phyloP scores from a whole-genome alignment of 345 rosid species.

The Jatropha curcas region DNA sequence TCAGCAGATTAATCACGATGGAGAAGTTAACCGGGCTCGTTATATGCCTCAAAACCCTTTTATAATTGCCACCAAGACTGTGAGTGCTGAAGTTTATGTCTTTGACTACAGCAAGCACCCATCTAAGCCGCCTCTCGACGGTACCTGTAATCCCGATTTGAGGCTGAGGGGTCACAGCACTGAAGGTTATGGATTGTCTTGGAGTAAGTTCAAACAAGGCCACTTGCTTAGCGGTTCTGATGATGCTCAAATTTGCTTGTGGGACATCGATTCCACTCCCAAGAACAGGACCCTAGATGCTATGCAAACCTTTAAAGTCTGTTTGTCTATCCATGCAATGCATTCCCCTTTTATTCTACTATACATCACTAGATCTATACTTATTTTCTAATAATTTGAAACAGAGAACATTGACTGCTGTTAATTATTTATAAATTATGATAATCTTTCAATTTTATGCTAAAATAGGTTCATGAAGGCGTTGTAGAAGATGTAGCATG shows the following conservation, averaged over 20 bases:
- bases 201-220: constrained; percentile 94
- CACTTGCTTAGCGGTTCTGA: constrained; percentile 96
- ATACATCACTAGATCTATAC: constrained; percentile 2
- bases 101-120: constrained; percentile 94
- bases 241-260: constrained; percentile 96
- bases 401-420: too few species aligned
- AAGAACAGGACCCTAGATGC: constrained; percentile 87
- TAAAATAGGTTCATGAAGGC: constrained; percentile 86
- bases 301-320: constrained; percentile 76
- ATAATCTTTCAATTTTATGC: background rate
- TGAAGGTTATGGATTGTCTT: constrained; percentile 93
- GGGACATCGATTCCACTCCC: constrained; percentile 85
- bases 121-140: constrained; percentile 92
- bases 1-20: constrained; percentile 96
- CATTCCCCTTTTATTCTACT: background rate
- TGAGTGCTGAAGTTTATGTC: constrained; percentile 91
- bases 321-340: background rate
- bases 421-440: background rate
- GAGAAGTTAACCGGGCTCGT: constrained; percentile 97
- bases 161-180: constrained; percentile 92
- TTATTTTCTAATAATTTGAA: too few species aligned
- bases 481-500: constrained; percentile 99
- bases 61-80: constrained; percentile 91
- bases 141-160: constrained; percentile 84
- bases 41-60: constrained; percentile 97